Percentiles rank a stretch among this genome's conserved stretches.
Conservation (phyloP, 2,329 filamentous ascomycete species). For the Lithohypha guttulata region DNA sequence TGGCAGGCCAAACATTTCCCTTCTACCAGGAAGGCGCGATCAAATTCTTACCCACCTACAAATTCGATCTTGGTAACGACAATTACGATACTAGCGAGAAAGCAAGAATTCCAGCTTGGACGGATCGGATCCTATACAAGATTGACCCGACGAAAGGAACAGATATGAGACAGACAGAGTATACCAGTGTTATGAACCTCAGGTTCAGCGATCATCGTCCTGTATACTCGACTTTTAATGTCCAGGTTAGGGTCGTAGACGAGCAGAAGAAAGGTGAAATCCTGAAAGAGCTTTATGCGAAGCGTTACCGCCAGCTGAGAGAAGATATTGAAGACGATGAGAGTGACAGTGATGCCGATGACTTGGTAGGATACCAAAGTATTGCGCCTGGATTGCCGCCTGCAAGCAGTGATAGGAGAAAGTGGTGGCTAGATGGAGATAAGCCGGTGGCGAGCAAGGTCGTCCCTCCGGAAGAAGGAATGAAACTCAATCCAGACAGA, state of each 20-base stretch:
- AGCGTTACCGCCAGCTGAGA: slow-evolving; percentile 37
- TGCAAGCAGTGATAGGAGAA: slow-evolving; percentile 50
- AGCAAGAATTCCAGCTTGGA: slow-evolving; percentile 90
- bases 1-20: slow-evolving; percentile 76
- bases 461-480: slow-evolving; percentile 51
- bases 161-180: slow-evolving; percentile 71
- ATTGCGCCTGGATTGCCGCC: slow-evolving; percentile 65
- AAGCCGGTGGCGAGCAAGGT: slow-evolving; percentile 62
- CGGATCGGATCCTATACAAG: slow-evolving; percentile 80
- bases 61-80: slow-evolving; percentile 82
- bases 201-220: slow-evolving; percentile 93
- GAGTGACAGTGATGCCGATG: slow-evolving; percentile 49
- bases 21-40: slow-evolving; percentile 87
- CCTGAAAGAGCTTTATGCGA: slow-evolving; percentile 61
- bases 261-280: slow-evolving; percentile 62
- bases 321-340: slow-evolving; percentile 50
- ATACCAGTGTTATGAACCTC: slow-evolving; percentile 72
- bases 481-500: slow-evolving; percentile 60
- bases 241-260: slow-evolving; percentile 69
- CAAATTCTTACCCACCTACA: slow-evolving; percentile 86
- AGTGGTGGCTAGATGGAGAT: slow-evolving; percentile 57
- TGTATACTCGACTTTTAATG: slow-evolving; percentile 81
- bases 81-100: slow-evolving; percentile 90
- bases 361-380: slow-evolving; percentile 68
- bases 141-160: slow-evolving; percentile 40